A percentile compares a stretch with the other conserved stretches of the same genome.
phyloP scores from a whole-genome alignment of 2,329 filamentous ascomycete genomes.

The Cladosporium sp. region DNA sequence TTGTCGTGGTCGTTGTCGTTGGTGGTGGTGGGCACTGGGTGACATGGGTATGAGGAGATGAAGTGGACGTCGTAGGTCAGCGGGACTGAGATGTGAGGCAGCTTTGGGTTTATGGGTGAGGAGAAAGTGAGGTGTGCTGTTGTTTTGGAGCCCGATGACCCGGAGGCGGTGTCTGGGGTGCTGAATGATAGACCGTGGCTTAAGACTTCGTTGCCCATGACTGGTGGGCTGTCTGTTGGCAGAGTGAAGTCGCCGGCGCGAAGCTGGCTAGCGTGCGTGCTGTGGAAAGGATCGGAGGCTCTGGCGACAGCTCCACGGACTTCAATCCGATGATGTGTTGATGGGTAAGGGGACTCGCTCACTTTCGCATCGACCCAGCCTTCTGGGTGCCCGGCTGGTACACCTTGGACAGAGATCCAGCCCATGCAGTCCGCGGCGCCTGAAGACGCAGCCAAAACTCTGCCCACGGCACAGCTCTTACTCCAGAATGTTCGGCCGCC shows the following conservation, averaged over 20 bases:
- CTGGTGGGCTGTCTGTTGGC: conserved; percentile 37
- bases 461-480: conserved; percentile 55
- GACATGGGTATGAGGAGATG: conserved; percentile 55
- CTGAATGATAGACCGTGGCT: conserved; percentile 28
- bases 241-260: conserved; percentile 39
- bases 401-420: conserved; percentile 48
- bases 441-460: conserved; percentile 50
- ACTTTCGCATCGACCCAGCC: conserved; percentile 54
- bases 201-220: conserved; percentile 31
- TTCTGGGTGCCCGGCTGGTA: conserved; percentile 36
- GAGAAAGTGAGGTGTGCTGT: conserved; percentile 36
- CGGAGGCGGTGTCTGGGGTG: conserved; percentile 6
- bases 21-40: conserved; percentile 20
- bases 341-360: conserved; percentile 6
- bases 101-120: conserved; percentile 25
- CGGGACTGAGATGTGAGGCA: conserved; percentile 34
- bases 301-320: conserved; percentile 32
- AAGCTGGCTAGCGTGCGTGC: conserved; percentile 21
- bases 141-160: conserved; percentile 6
- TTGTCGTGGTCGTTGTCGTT: not conserved
- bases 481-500: conserved; percentile 56
- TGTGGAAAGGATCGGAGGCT: conserved; percentile 39
- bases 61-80: conserved; percentile 56
- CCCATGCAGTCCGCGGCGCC: conserved; percentile 55
- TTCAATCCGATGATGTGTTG: conserved; percentile 40